Conservation (phyloP, 2,329 filamentous ascomycete genomes). For the Didymella lethalis region DNA sequence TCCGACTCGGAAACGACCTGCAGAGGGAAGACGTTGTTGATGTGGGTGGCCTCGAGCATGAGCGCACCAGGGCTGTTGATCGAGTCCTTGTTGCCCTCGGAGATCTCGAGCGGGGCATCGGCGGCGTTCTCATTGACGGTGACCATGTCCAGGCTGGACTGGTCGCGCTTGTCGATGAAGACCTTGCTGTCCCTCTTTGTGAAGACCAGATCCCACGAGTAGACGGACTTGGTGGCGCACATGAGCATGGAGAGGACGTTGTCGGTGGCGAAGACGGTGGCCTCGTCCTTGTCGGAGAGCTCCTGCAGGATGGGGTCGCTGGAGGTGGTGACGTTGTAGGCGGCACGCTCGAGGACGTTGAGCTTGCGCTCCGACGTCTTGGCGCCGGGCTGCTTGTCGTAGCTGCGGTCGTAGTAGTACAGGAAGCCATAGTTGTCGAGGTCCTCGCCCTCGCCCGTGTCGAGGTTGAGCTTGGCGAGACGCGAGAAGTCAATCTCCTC, state of each 20-base stretch:
- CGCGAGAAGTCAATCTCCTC: conserved; percentile 99
- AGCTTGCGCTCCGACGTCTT: conserved; percentile 89
- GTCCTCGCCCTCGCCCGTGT: conserved; percentile 93
- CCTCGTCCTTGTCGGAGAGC: conserved; percentile 93
- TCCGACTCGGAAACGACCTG: conserved; percentile 90
- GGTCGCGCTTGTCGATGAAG: conserved; percentile 98
- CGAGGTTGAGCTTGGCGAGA: conserved; percentile 92
- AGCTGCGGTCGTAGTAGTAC: conserved; percentile 96
- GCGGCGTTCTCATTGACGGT: conserved; percentile 99
- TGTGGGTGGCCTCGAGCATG: conserved; percentile 97
- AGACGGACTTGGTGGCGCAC: conserved; percentile 95
- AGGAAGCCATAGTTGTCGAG: conserved; percentile 96
- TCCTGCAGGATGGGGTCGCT: conserved; percentile 97
- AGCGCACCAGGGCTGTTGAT: conserved; percentile 95
- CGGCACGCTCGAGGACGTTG: conserved; percentile 87
- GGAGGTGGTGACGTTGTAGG: conserved; percentile 97
- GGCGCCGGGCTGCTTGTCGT: conserved; percentile 86
- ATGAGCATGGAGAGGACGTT: conserved; percentile 99
- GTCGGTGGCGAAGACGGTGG: conserved; percentile 95
- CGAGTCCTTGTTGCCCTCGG: conserved; percentile 90
- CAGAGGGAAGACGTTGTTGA: conserved; percentile 99
- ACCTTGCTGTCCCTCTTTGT: conserved; percentile 93
- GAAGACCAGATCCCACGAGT: conserved; percentile 98
- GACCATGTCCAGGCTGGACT: conserved; percentile 93
- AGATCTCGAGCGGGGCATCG: conserved; percentile 89